Percentiles rank a stretch among this genome's conserved stretches.
Evolutionary conservation across 2,329 filamentous ascomycete species (phyloP).

Genomic region (Ambrosiella cleistominuta): DNA sequence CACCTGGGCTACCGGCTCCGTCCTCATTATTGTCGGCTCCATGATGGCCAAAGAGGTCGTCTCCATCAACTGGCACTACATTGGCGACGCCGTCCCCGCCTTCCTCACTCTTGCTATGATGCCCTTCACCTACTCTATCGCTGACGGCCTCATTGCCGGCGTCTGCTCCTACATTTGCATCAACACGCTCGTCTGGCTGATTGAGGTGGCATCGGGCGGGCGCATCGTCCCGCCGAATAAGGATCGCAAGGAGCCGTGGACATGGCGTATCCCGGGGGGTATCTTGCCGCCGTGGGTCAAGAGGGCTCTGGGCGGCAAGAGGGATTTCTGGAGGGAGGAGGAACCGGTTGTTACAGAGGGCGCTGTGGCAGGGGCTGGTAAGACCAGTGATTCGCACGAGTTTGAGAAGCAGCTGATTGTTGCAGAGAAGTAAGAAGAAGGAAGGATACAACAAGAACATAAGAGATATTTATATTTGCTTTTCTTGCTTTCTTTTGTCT

Average conservation of each 20-base stretch:
- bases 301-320: conserved; percentile 47
- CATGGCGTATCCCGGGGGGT: conserved; percentile 57
- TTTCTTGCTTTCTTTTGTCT: background rate
- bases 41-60: conserved; percentile 66
- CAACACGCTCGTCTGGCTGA: conserved; percentile 51
- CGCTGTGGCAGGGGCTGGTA: background rate
- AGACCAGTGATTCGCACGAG: conserved; percentile 8
- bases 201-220: conserved; percentile 49
- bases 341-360: conserved; percentile 13
- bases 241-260: conserved; percentile 63
- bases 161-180: conserved; percentile 61
- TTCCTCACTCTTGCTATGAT: conserved; percentile 72
- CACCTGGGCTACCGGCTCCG: conserved; percentile 68
- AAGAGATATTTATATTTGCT: background rate
- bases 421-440: conserved; percentile 4
- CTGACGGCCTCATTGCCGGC: conserved; percentile 68
- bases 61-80: conserved; percentile 79
- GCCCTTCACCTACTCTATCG: conserved; percentile 82
- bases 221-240: conserved; percentile 59
- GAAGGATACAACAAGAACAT: background rate
- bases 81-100: conserved; percentile 67
- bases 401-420: conserved; percentile 7
- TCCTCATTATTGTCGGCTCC: conserved; percentile 72
- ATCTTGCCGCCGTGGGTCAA: conserved; percentile 58
- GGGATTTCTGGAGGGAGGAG: conserved; percentile 47